Conservation (phyloP, 164 flowering plant species). For the Vitis rotundifolia region DNA sequence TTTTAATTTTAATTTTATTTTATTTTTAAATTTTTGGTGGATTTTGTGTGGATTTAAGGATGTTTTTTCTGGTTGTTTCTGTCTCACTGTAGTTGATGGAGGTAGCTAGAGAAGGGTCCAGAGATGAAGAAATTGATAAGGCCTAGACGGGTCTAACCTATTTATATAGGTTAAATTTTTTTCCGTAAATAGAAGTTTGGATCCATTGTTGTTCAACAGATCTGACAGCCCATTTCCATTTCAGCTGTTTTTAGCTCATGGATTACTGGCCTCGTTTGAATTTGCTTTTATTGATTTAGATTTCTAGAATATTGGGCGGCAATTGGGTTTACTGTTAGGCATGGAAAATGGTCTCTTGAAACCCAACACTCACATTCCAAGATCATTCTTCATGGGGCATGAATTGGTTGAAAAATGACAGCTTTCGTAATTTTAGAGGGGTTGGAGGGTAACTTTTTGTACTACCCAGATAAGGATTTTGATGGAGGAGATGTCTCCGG, state of each 20-base stretch:
- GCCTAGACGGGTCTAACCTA: constrained; percentile 3
- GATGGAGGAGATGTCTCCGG: constrained; percentile 51
- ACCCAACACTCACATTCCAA: constrained; percentile 17
- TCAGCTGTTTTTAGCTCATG: constrained; percentile 16
- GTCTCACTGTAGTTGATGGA: constrained; percentile 22
- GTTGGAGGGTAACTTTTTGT: constrained; percentile 31
- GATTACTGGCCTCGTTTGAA: constrained; percentile 12
- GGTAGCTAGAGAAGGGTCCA: constrained; percentile 32
- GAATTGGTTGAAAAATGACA: constrained; percentile 42
- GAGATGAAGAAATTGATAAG: constrained; percentile 25
- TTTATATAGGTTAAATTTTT: constrained; percentile 12
- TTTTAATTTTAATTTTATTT: neutral
- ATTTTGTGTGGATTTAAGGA: constrained; percentile 12
- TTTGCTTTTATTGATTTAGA: constrained; percentile 6
- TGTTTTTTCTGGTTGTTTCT: constrained; percentile 14
- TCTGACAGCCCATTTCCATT: constrained; percentile 35
- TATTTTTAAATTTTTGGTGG: neutral
- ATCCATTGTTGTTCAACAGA: constrained; percentile 39
- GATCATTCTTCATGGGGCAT: constrained; percentile 19
- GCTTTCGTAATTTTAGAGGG: constrained; percentile 27
- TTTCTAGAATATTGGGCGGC: neutral
- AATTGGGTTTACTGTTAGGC: constrained; percentile 11
- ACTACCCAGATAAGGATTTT: constrained; percentile 30
- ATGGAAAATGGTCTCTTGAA: constrained; percentile 32
- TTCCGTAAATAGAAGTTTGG: constrained; percentile 27